phyloP scores from a whole-genome alignment of 129 eudicot species.

The Glebionis coronaria region DNA sequence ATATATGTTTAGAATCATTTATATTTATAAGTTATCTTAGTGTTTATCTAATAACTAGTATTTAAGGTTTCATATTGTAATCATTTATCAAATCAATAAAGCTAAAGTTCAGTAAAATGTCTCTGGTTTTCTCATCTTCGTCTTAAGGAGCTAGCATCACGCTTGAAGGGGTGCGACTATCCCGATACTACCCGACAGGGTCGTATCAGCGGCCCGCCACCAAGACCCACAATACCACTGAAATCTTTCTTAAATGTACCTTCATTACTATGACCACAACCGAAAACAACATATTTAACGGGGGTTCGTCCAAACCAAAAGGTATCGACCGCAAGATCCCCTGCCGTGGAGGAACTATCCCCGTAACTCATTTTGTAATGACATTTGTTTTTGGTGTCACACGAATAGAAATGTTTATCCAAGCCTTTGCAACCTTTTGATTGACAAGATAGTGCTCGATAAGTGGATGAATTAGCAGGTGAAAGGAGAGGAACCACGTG shows the following conservation, averaged over 20 bases:
- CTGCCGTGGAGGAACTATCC: conserved; percentile 34
- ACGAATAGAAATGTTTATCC: neutral
- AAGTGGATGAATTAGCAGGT: conserved; percentile 43
- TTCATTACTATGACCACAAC: conserved; percentile 52
- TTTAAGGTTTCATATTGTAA: no score
- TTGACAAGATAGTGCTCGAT: conserved; percentile 34
- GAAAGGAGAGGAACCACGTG: conserved; percentile 44
- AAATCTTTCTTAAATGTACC: conserved; percentile 24
- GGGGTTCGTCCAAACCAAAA: conserved; percentile 29
- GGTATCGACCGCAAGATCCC: conserved; percentile 44
- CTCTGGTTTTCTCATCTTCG: no score
- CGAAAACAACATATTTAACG: conserved; percentile 41
- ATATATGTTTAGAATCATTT: no score
- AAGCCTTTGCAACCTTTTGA: conserved; percentile 33
- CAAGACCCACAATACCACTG: conserved; percentile 65
- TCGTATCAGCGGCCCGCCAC: conserved; percentile 56
- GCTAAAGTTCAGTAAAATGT: no score
- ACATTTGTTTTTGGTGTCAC: conserved; percentile 26
- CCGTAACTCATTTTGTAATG: conserved; percentile 33
- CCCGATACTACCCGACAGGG: no score
- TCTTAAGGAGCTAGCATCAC: no score
- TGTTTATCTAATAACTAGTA: no score
- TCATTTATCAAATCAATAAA: no score
- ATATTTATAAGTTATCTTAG: no score
- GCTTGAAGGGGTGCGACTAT: no score